Evolutionary conservation across 73 alveolate genomes (phyloP).

Genomic region (Vitrella brassicaformis): DNA sequence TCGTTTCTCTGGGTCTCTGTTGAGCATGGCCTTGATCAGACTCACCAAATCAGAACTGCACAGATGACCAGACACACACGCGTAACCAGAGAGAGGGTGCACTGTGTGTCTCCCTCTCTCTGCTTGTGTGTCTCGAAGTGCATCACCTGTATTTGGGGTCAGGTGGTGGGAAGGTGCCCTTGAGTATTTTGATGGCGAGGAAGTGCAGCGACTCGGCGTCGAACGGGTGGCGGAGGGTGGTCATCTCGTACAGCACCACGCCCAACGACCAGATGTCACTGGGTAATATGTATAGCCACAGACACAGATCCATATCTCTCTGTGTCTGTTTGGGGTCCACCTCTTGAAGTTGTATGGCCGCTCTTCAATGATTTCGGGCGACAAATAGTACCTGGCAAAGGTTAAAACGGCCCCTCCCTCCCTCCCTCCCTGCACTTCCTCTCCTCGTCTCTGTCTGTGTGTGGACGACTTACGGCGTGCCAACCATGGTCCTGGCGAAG

Average conservation of each 20-base stretch:
- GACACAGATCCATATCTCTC: too few relatives aligned
- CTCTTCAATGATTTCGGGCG: slow-evolving; percentile 46
- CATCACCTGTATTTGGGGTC: neutral
- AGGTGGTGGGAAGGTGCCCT: slow-evolving; percentile 10
- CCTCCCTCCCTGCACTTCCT: slow-evolving; percentile 17
- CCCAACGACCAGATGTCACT: slow-evolving; percentile 83
- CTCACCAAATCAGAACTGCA: slow-evolving; percentile 11
- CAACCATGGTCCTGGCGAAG: slow-evolving; percentile 59
- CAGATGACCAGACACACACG: too few relatives aligned
- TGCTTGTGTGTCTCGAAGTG: neutral
- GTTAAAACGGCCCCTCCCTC: too few relatives aligned
- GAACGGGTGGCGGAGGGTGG: slow-evolving; percentile 74
- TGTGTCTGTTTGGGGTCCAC: too few relatives aligned
- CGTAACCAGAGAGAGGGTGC: too few relatives aligned
- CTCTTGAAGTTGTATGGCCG: slow-evolving; percentile 61
- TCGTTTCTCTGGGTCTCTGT: neutral
- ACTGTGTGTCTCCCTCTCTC: too few relatives aligned
- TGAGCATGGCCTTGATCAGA: slow-evolving; percentile 17
- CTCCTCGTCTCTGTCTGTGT: neutral
- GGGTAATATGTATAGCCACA: too few relatives aligned
- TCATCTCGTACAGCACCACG: slow-evolving; percentile 69
- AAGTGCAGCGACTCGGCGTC: slow-evolving; percentile 71
- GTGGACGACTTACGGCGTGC: slow-evolving; percentile 1
- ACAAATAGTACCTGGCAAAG: slow-evolving; percentile 57
- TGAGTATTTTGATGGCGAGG: slow-evolving; percentile 69